Conservation (phyloP, 148 eudicot species). For the Gaultheria prostrata region DNA sequence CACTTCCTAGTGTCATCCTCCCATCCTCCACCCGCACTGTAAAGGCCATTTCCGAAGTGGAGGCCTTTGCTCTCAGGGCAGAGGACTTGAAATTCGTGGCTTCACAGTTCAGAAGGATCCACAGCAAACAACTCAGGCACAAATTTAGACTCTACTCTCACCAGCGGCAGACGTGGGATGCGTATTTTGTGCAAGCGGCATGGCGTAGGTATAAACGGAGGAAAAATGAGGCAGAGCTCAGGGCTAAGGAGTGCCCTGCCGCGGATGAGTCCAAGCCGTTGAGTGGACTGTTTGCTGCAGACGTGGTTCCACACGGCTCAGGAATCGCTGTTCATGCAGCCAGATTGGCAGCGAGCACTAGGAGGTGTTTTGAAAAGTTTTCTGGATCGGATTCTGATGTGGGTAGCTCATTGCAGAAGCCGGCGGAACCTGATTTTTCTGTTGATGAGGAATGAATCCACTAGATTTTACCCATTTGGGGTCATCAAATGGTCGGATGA, state of each 20-base stretch:
- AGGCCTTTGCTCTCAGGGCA: slow-evolving; percentile 69
- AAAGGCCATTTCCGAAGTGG: slow-evolving; percentile 72
- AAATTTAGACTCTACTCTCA: slow-evolving; percentile 74
- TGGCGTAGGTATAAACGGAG: slow-evolving; percentile 59
- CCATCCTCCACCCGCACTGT: slow-evolving; percentile 86
- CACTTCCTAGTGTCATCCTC: slow-evolving; percentile 47
- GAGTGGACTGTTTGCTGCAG: background rate
- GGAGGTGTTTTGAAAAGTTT: slow-evolving; percentile 34
- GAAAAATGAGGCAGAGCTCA: slow-evolving; percentile 32
- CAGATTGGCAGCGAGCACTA: slow-evolving; percentile 36
- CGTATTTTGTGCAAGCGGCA: slow-evolving; percentile 77
- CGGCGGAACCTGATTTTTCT: slow-evolving; percentile 85
- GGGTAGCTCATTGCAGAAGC: slow-evolving; percentile 58
- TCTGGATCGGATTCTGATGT: slow-evolving; percentile 34
- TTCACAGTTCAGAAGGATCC: slow-evolving; percentile 61
- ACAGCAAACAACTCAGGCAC: slow-evolving; percentile 74
- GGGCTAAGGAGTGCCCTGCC: slow-evolving; percentile 24
- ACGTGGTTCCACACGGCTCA: slow-evolving; percentile 21
- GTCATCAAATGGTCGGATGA: background rate
- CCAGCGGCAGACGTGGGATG: slow-evolving; percentile 87
- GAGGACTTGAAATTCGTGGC: slow-evolving; percentile 78
- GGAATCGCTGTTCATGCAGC: slow-evolving; percentile 39
- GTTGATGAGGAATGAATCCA: slow-evolving; percentile 49
- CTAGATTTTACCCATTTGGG: background rate
- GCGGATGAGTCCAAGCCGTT: background rate